Evolutionary conservation across 176 grass and related monocot genomes (phyloP), one percentile per base, ranked within the genome.

Genomic region (Microstegium vimineum): DNA sequence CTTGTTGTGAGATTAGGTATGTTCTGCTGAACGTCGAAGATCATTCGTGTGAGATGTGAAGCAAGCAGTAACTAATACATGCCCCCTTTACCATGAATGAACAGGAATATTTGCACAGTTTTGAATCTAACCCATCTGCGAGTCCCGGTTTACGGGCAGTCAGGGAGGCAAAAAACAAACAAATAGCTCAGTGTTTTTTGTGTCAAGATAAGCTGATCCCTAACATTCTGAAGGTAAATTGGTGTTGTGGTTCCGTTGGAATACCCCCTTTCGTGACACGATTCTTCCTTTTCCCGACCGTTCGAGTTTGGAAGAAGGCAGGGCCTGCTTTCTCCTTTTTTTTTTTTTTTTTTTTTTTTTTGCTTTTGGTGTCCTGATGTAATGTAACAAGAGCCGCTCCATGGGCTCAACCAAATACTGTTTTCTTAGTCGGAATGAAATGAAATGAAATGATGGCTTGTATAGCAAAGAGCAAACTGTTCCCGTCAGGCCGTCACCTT

Each of bases 51-150:
- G 27, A 71, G 63, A 52, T 35, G 26, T 42, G 20, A n/a, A 54
- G 0, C 51, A 52, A 47, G 15, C 45, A 8, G n/a, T n/a, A n/a
- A 45, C 35, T 82, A 15, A 66, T 12, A 20, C 26, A 27, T 60
- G 1, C 8, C 77, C 8, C 2, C 3, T 27, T 31, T n/a, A 23
- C 51, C 54, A 26, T 67, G 36, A 5, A 26, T 60, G 36, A 7
- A 16, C 78, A 90, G 88, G 78, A 34, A 73, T 40, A 61, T 86
- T 60, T 86, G 79, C 9, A 63, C 76, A 86, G 63, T 89, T 81
- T 81, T 89, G 82, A 76, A 52, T 2, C 75, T 83, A 83, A 75
- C 59, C 41, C 46, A n/a, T 28, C 66, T 7, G 28, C 22, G 8
- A 69, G 57, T 28, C 5, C 11, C 20, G 11, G 10, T 68, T 84